Evolutionary conservation across 2,329 filamentous ascomycete genomes (phyloP).

Genomic region (Claviceps humidiphila): DNA sequence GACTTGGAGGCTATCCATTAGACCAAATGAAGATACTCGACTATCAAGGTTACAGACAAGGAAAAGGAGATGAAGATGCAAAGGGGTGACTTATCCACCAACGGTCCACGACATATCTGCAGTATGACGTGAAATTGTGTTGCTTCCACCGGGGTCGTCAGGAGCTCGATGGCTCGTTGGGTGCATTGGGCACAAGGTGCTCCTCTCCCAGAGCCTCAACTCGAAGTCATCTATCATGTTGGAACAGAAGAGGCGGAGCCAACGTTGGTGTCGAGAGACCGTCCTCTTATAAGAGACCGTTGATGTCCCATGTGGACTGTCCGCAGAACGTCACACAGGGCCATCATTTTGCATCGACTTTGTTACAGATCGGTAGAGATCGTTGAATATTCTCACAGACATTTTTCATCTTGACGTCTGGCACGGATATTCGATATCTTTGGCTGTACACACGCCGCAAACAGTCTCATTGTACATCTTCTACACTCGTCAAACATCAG

Average conservation of each 20-base stretch:
- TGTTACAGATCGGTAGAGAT: neutral
- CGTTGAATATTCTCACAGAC: too few species aligned
- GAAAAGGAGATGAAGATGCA: too few species aligned
- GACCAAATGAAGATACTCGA: neutral
- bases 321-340: neutral
- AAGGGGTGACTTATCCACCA: too few species aligned
- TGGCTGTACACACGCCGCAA: neutral
- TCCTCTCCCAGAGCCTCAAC: neutral
- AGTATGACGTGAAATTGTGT: neutral
- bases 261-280: neutral
- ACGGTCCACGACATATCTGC: too few species aligned
- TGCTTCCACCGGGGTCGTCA: neutral
- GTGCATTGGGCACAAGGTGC: neutral
- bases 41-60: neutral
- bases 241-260: too few species aligned
- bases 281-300: neutral
- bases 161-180: neutral
- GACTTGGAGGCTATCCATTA: neutral
- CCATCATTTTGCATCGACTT: neutral
- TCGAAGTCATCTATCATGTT: too few species aligned
- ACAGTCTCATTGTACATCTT: too few species aligned
- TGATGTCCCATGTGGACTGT: neutral
- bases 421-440: neutral
- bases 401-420: neutral
- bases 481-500: too few species aligned